phyloP scores from a whole-genome alignment of 2,329 filamentous ascomycete genomes.

The Fusarium domesticum region DNA sequence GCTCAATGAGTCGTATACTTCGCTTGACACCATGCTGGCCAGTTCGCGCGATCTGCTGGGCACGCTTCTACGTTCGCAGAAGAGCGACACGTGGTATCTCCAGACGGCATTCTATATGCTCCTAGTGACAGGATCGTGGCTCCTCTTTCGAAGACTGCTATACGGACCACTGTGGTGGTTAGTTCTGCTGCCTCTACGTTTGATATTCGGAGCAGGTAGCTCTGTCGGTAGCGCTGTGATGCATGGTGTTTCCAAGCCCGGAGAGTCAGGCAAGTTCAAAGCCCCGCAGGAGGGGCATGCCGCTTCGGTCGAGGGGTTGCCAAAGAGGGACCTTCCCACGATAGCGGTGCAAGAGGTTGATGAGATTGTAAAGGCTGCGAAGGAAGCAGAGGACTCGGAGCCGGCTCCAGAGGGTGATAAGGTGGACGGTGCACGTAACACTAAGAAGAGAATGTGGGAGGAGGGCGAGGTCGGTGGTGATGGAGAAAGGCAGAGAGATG shows the following conservation, averaged over 20 bases:
- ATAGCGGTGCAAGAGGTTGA: constrained; percentile 51
- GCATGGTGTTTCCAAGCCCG: constrained; percentile 27
- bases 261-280: constrained; percentile 26
- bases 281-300: constrained; percentile 27
- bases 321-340: constrained; percentile 47
- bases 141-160: constrained; percentile 77
- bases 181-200: constrained; percentile 74
- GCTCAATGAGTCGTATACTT: constrained; percentile 76
- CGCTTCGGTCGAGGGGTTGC: constrained; percentile 35
- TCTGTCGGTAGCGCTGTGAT: constrained; percentile 54
- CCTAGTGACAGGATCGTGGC: constrained; percentile 73
- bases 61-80: constrained; percentile 80
- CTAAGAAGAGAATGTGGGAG: constrained; percentile 32
- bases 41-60: constrained; percentile 73
- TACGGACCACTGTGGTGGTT: constrained; percentile 93
- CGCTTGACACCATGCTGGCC: constrained; percentile 72
- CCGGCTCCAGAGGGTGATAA: constrained; percentile 17
- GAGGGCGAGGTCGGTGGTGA: constrained; percentile 24
- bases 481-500: constrained; percentile 37
- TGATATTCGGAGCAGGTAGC: constrained; percentile 59
- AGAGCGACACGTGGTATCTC: constrained; percentile 97
- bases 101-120: constrained; percentile 86
- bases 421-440: constrained; percentile 19
- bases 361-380: constrained; percentile 49
- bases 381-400: constrained; percentile 32